phyloP scores from a whole-genome alignment of 495 filamentous ascomycete genomes.

The Annulohypoxylon stygium region DNA sequence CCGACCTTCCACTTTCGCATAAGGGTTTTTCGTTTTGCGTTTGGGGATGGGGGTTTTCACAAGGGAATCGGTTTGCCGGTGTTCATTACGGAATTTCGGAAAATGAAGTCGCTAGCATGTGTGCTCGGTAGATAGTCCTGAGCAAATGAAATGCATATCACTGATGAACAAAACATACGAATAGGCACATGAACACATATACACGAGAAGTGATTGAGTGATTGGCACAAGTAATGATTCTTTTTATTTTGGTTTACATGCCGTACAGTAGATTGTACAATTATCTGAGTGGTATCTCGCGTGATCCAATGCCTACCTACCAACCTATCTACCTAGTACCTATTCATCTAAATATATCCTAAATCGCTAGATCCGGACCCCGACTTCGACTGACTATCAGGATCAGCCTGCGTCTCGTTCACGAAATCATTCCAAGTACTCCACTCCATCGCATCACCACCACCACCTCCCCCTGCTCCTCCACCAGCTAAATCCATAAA shows the following conservation, averaged over 20 bases:
- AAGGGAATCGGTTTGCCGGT: slow-evolving; percentile 63
- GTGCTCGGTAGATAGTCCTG: slow-evolving; percentile 51
- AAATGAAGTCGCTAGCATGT: slow-evolving; percentile 60
- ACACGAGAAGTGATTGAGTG: background rate
- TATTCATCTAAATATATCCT: slow-evolving; percentile 6
- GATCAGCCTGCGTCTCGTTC: slow-evolving; percentile 44
- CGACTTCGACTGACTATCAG: slow-evolving; percentile 38
- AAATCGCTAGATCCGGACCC: slow-evolving; percentile 40
- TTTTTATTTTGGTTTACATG: slow-evolving; percentile 19
- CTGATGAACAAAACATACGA: background rate
- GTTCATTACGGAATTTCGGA: slow-evolving; percentile 67
- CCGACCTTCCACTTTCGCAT: slow-evolving; percentile 90
- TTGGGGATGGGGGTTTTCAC: slow-evolving; percentile 56
- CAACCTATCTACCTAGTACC: slow-evolving; percentile 7
- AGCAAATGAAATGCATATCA: slow-evolving; percentile 23
- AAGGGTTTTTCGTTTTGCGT: slow-evolving; percentile 57
- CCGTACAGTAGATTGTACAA: slow-evolving; percentile 18
- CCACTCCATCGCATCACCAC: slow-evolving; percentile 46
- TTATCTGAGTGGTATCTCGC: slow-evolving; percentile 7
- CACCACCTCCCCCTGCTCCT: background rate
- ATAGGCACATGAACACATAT: background rate
- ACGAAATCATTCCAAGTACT: slow-evolving; percentile 55
- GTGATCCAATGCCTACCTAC: background rate
- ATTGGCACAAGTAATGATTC: background rate
- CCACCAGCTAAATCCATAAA: slow-evolving; percentile 22